Percentiles rank a stretch among this genome's conserved stretches.
Conservation (phyloP, 108 stramenopile species). For the Parmales sp. region DNA sequence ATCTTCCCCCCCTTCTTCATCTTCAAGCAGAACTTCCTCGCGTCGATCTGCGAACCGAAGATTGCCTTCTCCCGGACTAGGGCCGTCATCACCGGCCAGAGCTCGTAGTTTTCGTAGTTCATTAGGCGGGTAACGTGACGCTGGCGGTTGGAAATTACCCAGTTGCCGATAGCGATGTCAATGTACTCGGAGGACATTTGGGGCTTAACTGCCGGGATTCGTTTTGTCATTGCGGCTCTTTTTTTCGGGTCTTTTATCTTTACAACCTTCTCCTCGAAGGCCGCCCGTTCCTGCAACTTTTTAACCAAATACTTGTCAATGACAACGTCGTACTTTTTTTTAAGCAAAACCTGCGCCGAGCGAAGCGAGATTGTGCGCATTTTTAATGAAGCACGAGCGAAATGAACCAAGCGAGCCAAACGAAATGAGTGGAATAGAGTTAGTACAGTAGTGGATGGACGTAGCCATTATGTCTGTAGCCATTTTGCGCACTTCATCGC, state of each 20-base stretch:
- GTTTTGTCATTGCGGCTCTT: no score
- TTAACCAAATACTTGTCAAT: no score
- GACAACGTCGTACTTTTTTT: no score
- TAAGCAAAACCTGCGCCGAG: no score
- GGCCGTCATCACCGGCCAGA: background rate
- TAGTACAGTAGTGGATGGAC: no score
- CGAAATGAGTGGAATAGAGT: no score
- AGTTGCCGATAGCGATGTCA: background rate
- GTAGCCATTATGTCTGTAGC: no score
- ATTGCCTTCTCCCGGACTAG: conserved; percentile 5
- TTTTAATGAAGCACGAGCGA: no score
- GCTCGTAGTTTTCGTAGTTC: conserved; percentile 3
- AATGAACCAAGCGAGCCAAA: no score
- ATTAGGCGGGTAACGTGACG: background rate
- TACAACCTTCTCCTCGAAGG: background rate
- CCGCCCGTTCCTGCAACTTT: background rate
- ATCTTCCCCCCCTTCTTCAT: background rate
- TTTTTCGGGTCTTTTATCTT: background rate
- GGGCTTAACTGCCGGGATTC: no score
- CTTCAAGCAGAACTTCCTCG: background rate
- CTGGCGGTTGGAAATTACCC: background rate
- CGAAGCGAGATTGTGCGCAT: no score
- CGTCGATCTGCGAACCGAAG: conserved; percentile 1
- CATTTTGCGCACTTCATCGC: no score
- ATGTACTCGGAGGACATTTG: background rate